Percentiles rank a stretch among this genome's conserved stretches.
phyloP scores from a whole-genome alignment of 208 protist genomes.

The Leishmania aethiopica region DNA sequence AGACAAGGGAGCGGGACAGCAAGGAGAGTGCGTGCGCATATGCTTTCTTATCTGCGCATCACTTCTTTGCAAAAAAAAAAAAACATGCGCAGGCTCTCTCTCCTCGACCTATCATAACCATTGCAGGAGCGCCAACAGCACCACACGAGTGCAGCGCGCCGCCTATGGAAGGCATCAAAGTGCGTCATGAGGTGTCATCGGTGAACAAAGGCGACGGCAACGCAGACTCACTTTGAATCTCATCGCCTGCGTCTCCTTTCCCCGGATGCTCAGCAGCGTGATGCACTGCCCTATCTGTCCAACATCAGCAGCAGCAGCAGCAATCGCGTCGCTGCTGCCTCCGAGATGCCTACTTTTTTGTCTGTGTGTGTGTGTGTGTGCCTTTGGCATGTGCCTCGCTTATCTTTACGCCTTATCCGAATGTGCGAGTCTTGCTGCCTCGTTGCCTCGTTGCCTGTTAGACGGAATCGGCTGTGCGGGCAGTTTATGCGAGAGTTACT shows the following conservation, averaged over 20 bases:
- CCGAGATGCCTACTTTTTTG: neutral
- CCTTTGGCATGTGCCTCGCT: constrained; percentile 8
- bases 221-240: neutral
- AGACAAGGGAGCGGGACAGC: neutral
- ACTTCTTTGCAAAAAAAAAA: neutral
- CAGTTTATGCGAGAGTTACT: neutral
- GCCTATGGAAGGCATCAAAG: neutral
- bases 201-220: neutral
- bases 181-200: neutral
- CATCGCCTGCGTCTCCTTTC: neutral
- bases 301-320: neutral
- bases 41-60: neutral
- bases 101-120: neutral
- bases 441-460: neutral
- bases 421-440: neutral
- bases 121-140: neutral
- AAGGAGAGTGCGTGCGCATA: neutral
- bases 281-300: neutral
- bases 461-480: neutral
- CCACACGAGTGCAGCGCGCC: neutral
- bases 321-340: neutral
- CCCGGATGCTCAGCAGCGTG: neutral
- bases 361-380: neutral
- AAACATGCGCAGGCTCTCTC: neutral
- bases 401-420: constrained; percentile 11